phyloP scores from a whole-genome alignment of 805 yeast genomes.

The Wickerhamiella vanderwaltii region DNA sequence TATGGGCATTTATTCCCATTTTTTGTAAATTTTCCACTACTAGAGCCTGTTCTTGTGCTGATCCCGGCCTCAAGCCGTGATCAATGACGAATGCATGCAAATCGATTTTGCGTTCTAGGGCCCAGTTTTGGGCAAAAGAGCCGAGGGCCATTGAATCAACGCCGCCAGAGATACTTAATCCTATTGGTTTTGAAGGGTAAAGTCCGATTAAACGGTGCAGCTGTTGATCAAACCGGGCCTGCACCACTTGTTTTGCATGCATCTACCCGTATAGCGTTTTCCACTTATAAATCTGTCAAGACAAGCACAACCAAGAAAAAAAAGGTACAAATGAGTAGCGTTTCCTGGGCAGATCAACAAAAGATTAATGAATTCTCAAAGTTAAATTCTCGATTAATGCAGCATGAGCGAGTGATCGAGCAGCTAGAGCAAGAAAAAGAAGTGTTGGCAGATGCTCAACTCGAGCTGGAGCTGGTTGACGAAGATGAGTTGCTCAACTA shows the following conservation, averaged over 20 bases:
- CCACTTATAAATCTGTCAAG: background rate
- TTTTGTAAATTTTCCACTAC: slow-evolving; percentile 25
- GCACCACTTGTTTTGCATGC: slow-evolving; percentile 1
- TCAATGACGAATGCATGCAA: slow-evolving; percentile 51
- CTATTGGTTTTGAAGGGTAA: slow-evolving; percentile 23
- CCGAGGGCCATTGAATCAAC: slow-evolving; percentile 68
- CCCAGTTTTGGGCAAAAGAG: slow-evolving; percentile 34
- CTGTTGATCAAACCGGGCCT: slow-evolving; percentile 5
- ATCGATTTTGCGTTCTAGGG: slow-evolving; percentile 22
- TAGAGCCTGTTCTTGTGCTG: slow-evolving; percentile 37
- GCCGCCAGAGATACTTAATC: slow-evolving; percentile 66
- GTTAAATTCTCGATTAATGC: slow-evolving; percentile 58
- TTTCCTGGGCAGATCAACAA: slow-evolving; percentile 75
- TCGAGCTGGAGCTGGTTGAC: slow-evolving; percentile 80
- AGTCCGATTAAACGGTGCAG: slow-evolving; percentile 14
- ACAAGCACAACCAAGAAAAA: no score
- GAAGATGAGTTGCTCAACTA: slow-evolving; percentile 39
- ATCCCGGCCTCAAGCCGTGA: slow-evolving; percentile 43
- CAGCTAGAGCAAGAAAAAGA: slow-evolving; percentile 60
- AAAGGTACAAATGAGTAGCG: slow-evolving; percentile 29
- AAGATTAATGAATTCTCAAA: slow-evolving; percentile 82
- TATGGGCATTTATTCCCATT: slow-evolving; percentile 27
- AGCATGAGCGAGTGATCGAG: slow-evolving; percentile 37
- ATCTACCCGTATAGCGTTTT: background rate
- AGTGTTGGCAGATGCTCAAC: slow-evolving; percentile 69